Conservation (phyloP, 1,139 yeast genomes). For the Nadsonia starkeyi-henricii region DNA sequence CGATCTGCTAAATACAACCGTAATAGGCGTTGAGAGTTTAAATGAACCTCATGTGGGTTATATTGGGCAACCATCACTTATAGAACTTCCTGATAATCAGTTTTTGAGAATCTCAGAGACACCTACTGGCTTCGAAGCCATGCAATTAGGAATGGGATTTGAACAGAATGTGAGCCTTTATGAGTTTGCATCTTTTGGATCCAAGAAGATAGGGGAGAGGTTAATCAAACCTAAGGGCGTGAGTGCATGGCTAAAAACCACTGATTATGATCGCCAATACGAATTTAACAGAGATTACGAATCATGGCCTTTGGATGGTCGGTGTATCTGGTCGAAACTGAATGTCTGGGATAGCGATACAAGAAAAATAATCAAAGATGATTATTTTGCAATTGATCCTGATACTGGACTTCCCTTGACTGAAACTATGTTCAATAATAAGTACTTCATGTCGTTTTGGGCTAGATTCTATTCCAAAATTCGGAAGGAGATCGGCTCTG, state of each 20-base stretch:
- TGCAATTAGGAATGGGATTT: conserved; percentile 56
- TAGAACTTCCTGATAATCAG: conserved; percentile 19
- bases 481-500: conserved; percentile 26
- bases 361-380: conserved; percentile 3
- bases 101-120: conserved; percentile 21
- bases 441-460: conserved; percentile 47
- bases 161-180: conserved; percentile 53
- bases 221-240: conserved; percentile 53
- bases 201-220: conserved; percentile 43
- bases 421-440: conserved; percentile 22
- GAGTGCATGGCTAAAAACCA: conserved; percentile 44
- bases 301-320: not conserved
- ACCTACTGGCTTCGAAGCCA: conserved; percentile 23
- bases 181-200: conserved; percentile 57
- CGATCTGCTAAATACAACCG: conserved; percentile 34
- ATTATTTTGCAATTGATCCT: not conserved
- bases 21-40: conserved; percentile 65
- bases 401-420: not conserved
- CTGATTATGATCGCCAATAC: not conserved
- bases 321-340: not conserved
- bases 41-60: conserved; percentile 49
- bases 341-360: not conserved
- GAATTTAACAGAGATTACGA: not conserved
- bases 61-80: conserved; percentile 19
- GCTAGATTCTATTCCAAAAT: conserved; percentile 29